Evolutionary conservation across 805 yeast species (phyloP), one percentile per base, ranked within the genome.

Genomic region (Candida tallmaniae): DNA sequence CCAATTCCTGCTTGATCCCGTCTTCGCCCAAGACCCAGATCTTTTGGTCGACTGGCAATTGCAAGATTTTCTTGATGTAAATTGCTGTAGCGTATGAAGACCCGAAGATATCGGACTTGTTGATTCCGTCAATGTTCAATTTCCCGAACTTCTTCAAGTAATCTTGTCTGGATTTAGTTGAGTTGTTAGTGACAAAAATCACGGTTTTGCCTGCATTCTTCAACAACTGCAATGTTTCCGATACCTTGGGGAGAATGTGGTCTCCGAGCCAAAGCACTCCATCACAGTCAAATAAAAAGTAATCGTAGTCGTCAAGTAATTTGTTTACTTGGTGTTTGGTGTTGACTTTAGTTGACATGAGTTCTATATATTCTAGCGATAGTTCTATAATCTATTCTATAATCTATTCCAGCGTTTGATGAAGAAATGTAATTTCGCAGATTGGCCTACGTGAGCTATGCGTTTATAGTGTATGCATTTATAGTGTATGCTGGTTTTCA

Each of bases 261-360:
- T 76, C 78, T 2, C 97, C 97, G 31, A 83, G 62, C 98, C 98
- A 93, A 39, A 93, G 68, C 4, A 93, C 98, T 21, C 98, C 98
- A 55, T 93, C 98, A 64, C 98, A 93, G 52, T 93, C 98, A 55
- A 93, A 93, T 46, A 93, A 65, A 50, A 89, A 90, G 39, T 85
- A 87, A 53, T 88, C 96, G 56, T 82, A 83, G 34, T 68, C 53
- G 44, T 71, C 74, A 7, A 93, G 60, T 30, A 93, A 62, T 6
- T 61, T 51, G 34, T 72, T 60, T 4, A 74, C 83, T 22, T 73
- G 73, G 14, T 64, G 65, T 36, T 42, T 40, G 7, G 32, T 34
- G 7, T 35, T 33, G 10, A 48, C 29, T 29, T 49, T 49, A n/a
- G 31, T 25, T 13, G 50, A 38, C 52, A 49, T 47, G 10, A 20